phyloP scores from a whole-genome alignment of 768 basidiomycete genomes.

The Zangia roseola region DNA sequence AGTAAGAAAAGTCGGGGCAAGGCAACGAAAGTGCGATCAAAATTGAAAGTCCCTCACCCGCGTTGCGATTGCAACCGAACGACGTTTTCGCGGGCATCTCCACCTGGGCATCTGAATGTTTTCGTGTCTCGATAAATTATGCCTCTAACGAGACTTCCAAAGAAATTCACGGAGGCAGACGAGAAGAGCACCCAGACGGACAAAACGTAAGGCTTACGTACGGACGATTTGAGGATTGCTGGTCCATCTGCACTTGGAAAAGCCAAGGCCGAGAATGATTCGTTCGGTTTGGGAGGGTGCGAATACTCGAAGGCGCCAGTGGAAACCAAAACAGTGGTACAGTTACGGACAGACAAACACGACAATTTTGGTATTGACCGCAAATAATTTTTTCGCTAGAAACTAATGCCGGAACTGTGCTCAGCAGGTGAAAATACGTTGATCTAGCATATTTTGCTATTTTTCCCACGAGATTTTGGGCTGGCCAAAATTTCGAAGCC shows the following conservation, averaged over 20 bases:
- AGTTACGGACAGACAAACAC: no score
- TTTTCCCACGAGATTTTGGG: no score
- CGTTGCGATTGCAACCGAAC: conserved; percentile 44
- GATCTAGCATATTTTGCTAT: no score
- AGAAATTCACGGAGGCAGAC: conserved; percentile 22
- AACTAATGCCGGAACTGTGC: no score
- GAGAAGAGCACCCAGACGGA: conserved; percentile 3
- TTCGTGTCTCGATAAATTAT: conserved; percentile 21
- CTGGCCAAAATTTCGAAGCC: no score
- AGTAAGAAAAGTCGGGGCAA: no score
- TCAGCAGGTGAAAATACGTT: no score
- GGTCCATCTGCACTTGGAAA: conserved; percentile 18
- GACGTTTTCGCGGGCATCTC: conserved; percentile 56
- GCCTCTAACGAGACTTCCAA: conserved; percentile 17
- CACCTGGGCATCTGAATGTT: conserved; percentile 49
- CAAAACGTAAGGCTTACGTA: conserved; percentile 23
- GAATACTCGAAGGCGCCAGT: conserved; percentile 5
- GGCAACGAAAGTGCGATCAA: no score
- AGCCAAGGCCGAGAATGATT: conserved; percentile 22
- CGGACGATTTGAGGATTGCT: conserved; percentile 19
- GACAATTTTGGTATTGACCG: no score
- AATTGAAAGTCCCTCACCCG: conserved; percentile 45
- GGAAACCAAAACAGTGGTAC: conserved; percentile 18
- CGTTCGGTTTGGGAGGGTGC: conserved; percentile 27
- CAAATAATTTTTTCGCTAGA: no score